A percentile compares a stretch with the other conserved stretches of the same genome.
Evolutionary conservation across 208 protist genomes (phyloP).

Genomic region (Wallacemonas sp.): DNA sequence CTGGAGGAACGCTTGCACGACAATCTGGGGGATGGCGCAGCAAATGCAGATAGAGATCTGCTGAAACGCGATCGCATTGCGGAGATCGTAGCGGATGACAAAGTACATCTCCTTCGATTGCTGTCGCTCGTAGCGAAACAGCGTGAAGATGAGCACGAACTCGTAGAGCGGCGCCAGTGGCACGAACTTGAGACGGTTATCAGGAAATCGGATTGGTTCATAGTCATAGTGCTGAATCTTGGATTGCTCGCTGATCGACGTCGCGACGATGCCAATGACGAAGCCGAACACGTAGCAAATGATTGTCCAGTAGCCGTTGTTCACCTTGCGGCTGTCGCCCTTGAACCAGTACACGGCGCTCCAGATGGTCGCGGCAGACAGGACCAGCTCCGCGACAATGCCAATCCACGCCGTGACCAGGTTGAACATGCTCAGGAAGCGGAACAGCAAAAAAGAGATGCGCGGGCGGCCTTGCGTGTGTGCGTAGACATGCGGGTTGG

Average conservation of each 20-base stretch:
- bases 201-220: slow-evolving; percentile 62
- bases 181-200: slow-evolving; percentile 68
- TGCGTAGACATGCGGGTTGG: slow-evolving; percentile 61
- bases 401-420: slow-evolving; percentile 56
- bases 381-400: slow-evolving; percentile 47
- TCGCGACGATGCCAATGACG: slow-evolving; percentile 60
- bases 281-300: slow-evolving; percentile 75
- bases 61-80: slow-evolving; percentile 62
- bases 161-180: slow-evolving; percentile 77
- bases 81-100: slow-evolving; percentile 84
- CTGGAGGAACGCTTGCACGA: slow-evolving; percentile 69
- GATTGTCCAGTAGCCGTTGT: slow-evolving; percentile 80
- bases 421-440: slow-evolving; percentile 32
- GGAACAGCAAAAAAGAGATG: slow-evolving; percentile 20
- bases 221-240: slow-evolving; percentile 73
- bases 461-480: slow-evolving; percentile 32
- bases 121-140: slow-evolving; percentile 60
- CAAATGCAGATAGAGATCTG: slow-evolving; percentile 62
- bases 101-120: slow-evolving; percentile 58
- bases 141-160: slow-evolving; percentile 59
- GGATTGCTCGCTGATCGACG: slow-evolving; percentile 62
- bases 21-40: slow-evolving; percentile 66
- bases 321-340: slow-evolving; percentile 13
- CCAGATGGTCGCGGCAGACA: slow-evolving; percentile 55
- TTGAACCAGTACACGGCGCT: slow-evolving; percentile 59